Evolutionary conservation across 1,284 basidiomycete genomes (phyloP), one percentile per base, ranked within the genome.

Genomic region (Tremellales sp.): DNA sequence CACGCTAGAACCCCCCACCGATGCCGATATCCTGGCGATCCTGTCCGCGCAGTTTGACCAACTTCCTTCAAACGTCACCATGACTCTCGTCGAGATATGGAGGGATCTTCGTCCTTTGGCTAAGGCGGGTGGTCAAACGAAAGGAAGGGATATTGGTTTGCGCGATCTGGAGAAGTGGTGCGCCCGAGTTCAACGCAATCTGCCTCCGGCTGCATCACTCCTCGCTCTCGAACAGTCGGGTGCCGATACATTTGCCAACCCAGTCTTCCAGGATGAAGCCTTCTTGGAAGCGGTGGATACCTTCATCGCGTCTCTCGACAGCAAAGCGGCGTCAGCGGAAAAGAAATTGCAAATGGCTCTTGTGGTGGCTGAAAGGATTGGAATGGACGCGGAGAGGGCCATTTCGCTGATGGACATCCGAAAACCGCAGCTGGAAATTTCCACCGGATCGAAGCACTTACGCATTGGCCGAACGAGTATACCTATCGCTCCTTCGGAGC

Each of bases 121-220:
- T n/a, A 62, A 64, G 29, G 58, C 60, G 2, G 68, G 66, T 2
- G 73, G 71, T 1, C 72, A 66, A 32, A 69, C 65, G 47, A 68
- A 68, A 48, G 62, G 66, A 2, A 45, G 75, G 18, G 69, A 73
- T 34, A 74, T 89, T 38, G 90, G 91, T 2, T 68, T 97, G 43
- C 79, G 90, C 18, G 92, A 97, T 65, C 74, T 97, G 44, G 83
- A 92, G 68, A 93, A 87, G 63, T 90, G 90, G 74, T 93, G 89
- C 66, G 76, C 75, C 0, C 81, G 94, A 31, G 76, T 94, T 4
- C 79, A 86, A 41, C 71, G 73, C 10, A 70, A 87, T 8, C 65
- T 89, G 0, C 81, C 85, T 0, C 46, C 69, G 3, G 45, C 53
- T 0, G 57, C 62, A 0, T 50, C 57, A 0, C 46, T 61, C 7